Evolutionary conservation across 2,329 filamentous ascomycete species (phyloP).

Genomic region (Microdochium trichocladiopsis): DNA sequence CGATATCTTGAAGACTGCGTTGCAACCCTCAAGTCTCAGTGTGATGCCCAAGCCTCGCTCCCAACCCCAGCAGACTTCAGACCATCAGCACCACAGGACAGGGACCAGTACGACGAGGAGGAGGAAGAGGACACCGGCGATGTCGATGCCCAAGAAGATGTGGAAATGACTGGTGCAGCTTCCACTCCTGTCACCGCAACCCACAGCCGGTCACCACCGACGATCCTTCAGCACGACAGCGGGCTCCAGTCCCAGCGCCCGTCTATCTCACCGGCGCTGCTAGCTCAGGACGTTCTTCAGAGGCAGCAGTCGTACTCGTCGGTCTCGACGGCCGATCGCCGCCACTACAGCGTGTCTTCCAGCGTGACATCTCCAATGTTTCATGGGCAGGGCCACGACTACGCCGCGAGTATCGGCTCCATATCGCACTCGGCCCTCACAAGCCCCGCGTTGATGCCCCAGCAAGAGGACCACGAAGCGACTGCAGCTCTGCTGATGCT

Average conservation of each 20-base stretch:
- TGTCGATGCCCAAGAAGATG: slow-evolving; percentile 32
- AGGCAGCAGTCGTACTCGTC: slow-evolving; percentile 49
- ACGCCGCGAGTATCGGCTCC: slow-evolving; percentile 25
- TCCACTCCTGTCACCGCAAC: slow-evolving; percentile 28
- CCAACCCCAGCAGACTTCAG: slow-evolving; percentile 19
- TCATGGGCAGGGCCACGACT: slow-evolving; percentile 32
- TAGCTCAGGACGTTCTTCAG: slow-evolving; percentile 34
- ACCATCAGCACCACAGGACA: slow-evolving; percentile 16
- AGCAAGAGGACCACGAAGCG: slow-evolving; percentile 66
- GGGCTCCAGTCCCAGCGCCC: slow-evolving; percentile 27
- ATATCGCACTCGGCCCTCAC: slow-evolving; percentile 46
- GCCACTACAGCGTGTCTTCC: slow-evolving; percentile 28
- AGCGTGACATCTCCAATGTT: slow-evolving; percentile 37
- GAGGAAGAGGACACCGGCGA: slow-evolving; percentile 26
- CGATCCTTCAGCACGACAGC: not conserved
- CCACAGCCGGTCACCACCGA: slow-evolving; percentile 2
- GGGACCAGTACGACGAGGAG: slow-evolving; percentile 29
- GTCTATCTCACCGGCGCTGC: slow-evolving; percentile 44
- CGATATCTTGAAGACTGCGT: slow-evolving; percentile 90
- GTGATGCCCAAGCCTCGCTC: slow-evolving; percentile 24
- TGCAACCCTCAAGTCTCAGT: slow-evolving; percentile 63
- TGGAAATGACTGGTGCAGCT: slow-evolving; percentile 52
- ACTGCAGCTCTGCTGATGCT: slow-evolving; percentile 85
- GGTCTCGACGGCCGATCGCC: slow-evolving; percentile 35
- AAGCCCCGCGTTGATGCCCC: slow-evolving; percentile 49